A percentile compares a stretch with the other conserved stretches of the same genome.
phyloP scores from a whole-genome alignment of 1,284 basidiomycete species.

The Fomitopsis pinicola region DNA sequence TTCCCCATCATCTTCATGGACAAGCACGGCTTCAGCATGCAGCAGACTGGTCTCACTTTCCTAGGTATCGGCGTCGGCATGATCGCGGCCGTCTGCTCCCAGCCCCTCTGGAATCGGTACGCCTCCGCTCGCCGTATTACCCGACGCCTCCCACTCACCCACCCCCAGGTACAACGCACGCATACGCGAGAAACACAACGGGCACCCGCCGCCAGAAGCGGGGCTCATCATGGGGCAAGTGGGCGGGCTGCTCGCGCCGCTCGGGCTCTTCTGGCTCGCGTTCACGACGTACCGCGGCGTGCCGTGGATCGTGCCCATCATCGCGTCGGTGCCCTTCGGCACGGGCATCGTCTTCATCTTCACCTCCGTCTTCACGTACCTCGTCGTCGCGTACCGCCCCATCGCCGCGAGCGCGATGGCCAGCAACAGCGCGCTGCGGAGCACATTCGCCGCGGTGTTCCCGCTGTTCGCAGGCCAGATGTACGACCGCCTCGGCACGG shows the following conservation, averaged over 20 bases:
- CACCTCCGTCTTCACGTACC: constrained; percentile 68
- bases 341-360: constrained; percentile 58
- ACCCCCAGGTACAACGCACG: constrained; percentile 26
- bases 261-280: constrained; percentile 69
- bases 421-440: constrained; percentile 64
- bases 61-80: constrained; percentile 72
- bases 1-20: constrained; percentile 69
- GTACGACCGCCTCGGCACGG: constrained; percentile 59
- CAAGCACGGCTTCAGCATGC: constrained; percentile 56
- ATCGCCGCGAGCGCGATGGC: constrained; percentile 79
- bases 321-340: constrained; percentile 62
- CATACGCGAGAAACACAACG: constrained; percentile 33
- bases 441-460: constrained; percentile 66
- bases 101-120: constrained; percentile 64
- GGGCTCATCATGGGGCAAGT: constrained; percentile 64
- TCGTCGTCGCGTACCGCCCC: constrained; percentile 70
- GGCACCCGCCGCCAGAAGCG: constrained; percentile 63
- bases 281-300: constrained; percentile 65
- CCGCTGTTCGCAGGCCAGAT: constrained; percentile 62
- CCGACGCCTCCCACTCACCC: background rate
- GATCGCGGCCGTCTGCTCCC: constrained; percentile 46
- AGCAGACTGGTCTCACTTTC: constrained; percentile 64
- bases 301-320: constrained; percentile 71
- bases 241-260: constrained; percentile 64
- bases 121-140: constrained; percentile 9